Percentiles rank a stretch among this genome's conserved stretches.
Evolutionary conservation across 208 protist genomes (phyloP).

Genomic region (Herpetomonas samuelpessoai): DNA sequence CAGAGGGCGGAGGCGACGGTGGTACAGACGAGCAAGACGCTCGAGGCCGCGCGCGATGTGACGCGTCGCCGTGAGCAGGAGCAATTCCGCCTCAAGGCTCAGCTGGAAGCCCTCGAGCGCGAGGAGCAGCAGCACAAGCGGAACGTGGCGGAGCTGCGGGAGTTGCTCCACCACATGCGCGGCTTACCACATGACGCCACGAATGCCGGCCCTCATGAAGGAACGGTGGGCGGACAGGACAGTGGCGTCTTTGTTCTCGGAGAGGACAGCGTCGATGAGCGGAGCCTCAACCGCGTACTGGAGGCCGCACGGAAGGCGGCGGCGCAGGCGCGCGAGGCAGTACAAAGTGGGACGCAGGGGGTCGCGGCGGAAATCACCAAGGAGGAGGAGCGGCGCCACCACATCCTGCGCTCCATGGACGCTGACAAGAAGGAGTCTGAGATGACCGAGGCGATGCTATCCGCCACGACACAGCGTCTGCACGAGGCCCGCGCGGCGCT

Average conservation of each 20-base stretch:
- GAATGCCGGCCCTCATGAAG: background rate
- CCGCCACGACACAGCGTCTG: slow-evolving; percentile 16
- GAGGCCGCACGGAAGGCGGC: slow-evolving; percentile 24
- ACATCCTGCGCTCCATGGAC: slow-evolving; percentile 37
- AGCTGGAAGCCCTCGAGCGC: slow-evolving; percentile 42
- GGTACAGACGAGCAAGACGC: slow-evolving; percentile 21
- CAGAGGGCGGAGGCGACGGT: slow-evolving; percentile 26
- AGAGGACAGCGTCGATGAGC: slow-evolving; percentile 49
- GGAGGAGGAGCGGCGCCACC: slow-evolving; percentile 26
- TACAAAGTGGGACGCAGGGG: slow-evolving; percentile 1
- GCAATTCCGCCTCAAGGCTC: slow-evolving; percentile 27
- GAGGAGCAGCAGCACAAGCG: slow-evolving; percentile 47
- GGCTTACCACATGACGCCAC: background rate
- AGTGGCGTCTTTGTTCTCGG: slow-evolving; percentile 27
- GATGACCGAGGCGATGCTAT: slow-evolving; percentile 29
- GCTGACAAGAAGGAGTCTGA: slow-evolving; percentile 57
- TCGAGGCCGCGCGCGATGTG: slow-evolving; percentile 24
- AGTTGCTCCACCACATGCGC: slow-evolving; percentile 21
- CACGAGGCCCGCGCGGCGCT: slow-evolving; percentile 9
- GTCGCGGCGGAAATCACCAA: slow-evolving; percentile 15
- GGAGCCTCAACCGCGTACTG: slow-evolving; percentile 24
- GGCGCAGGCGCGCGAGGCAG: slow-evolving; percentile 4
- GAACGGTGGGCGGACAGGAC: no score
- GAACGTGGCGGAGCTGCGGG: slow-evolving; percentile 28
- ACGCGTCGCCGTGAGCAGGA: slow-evolving; percentile 32